phyloP scores from a whole-genome alignment of 2,329 filamentous ascomycete species.

The Penicillium hesseltinei region DNA sequence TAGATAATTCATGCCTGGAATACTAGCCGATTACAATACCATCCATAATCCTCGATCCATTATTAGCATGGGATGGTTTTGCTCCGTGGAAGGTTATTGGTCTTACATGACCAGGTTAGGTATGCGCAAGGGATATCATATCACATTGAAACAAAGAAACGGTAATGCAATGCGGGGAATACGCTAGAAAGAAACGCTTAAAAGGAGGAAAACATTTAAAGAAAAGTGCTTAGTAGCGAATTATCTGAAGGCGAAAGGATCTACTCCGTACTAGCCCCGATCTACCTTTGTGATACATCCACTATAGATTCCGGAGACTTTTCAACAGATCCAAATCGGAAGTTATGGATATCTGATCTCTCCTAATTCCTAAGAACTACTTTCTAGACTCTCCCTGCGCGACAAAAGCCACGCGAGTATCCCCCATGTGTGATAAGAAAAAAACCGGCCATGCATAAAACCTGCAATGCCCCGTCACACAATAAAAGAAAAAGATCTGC shows the following conservation, averaged over 20 bases:
- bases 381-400: background rate
- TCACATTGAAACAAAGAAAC: background rate
- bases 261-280: background rate
- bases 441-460: slow-evolving; percentile 17
- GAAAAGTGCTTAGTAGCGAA: background rate
- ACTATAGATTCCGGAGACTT: background rate
- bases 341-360: background rate
- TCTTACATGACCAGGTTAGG: background rate
- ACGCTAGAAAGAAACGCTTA: background rate
- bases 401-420: slow-evolving; percentile 18
- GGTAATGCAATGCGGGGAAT: background rate
- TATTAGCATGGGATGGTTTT: background rate
- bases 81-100: background rate
- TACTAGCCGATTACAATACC: background rate
- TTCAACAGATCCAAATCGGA: background rate
- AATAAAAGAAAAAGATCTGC: background rate
- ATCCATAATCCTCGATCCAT: background rate
- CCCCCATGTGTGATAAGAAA: slow-evolving; percentile 3
- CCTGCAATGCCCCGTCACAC: slow-evolving; percentile 2
- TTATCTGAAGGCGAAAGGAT: background rate
- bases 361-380: background rate
- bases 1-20: background rate
- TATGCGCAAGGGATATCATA: slow-evolving; percentile 5
- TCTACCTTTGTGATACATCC: slow-evolving; percentile 3
- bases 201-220: background rate